These are phyloP conservation scores for Vachellia pachyceras DNA, from an alignment of 306 rosid genomes.

Conservation along the genomic window DNA sequence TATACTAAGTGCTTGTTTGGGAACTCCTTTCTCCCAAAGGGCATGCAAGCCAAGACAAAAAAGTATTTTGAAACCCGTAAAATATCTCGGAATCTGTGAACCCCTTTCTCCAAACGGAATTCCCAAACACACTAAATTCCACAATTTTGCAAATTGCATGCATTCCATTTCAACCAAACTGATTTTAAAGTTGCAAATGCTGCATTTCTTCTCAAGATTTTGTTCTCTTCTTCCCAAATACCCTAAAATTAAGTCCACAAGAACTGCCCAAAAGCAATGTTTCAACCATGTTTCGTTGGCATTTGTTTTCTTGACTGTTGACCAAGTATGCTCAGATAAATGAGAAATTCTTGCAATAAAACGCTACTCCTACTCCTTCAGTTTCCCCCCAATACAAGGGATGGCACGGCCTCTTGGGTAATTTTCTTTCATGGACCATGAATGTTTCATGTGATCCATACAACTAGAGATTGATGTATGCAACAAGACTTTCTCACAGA, in stretches of 20 bases:
- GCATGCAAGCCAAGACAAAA: too few species aligned
- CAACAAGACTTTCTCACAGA: neutral
- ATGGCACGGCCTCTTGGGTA: neutral
- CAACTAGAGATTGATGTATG: neutral
- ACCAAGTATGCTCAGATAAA: neutral
- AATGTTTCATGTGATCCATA: neutral
- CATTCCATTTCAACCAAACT: neutral
- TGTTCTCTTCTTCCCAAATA: neutral
- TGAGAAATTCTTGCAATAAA: neutral
- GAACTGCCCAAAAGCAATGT: neutral
- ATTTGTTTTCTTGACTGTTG: neutral
- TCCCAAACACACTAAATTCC: too few species aligned
- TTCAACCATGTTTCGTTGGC: neutral
- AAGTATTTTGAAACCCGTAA: too few species aligned
- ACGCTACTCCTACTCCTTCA: neutral
- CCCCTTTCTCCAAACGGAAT: too few species aligned
- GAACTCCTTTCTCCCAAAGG: too few species aligned
- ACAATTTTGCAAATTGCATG: neutral
- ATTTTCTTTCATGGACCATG: neutral
- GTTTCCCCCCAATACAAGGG: neutral
- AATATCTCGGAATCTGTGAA: too few species aligned
- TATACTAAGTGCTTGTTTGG: too few species aligned
- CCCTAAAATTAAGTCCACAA: neutral
- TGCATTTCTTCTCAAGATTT: neutral
- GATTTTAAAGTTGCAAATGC: neutral